Evolutionary conservation across 345 rosid genomes (phyloP).

Genomic region (Pseudoturritis turrita): DNA sequence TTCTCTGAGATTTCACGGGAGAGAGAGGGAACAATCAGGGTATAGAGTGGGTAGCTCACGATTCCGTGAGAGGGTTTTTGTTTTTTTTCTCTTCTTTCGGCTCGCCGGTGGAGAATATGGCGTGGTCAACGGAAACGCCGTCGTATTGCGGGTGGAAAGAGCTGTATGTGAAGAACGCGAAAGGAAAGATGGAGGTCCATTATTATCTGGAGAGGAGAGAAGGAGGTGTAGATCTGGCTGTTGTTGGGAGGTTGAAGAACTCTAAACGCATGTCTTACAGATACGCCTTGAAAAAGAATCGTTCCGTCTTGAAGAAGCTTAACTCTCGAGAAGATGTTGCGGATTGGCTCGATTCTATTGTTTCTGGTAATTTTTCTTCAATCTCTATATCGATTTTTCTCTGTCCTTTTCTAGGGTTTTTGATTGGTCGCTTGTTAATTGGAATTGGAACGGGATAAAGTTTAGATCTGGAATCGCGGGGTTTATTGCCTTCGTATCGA

Average conservation of each 20-base stretch:
- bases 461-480: conserved; percentile 7
- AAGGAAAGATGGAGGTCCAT: conserved; percentile 55
- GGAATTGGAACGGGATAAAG: not conserved
- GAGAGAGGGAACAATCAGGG: not conserved
- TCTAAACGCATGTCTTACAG: conserved; percentile 50
- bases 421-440: not conserved
- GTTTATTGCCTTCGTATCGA: not conserved
- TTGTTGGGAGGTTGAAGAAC: conserved; percentile 59
- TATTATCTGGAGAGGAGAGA: conserved; percentile 58
- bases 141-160: conserved; percentile 70
- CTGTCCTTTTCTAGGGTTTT: not conserved
- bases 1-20: not conserved
- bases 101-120: conserved; percentile 10
- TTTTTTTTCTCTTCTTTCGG: not conserved
- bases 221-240: conserved; percentile 61
- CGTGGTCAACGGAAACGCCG: conserved; percentile 31
- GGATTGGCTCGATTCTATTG: conserved; percentile 58
- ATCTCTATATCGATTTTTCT: not conserved
- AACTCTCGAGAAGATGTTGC: conserved; percentile 52
- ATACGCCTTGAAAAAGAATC: conserved; percentile 35
- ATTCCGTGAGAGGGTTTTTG: not conserved
- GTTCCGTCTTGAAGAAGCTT: conserved; percentile 39
- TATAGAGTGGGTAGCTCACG: conserved; percentile 14
- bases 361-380: conserved; percentile 51
- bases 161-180: conserved; percentile 45